Percentiles rank a stretch among this genome's conserved stretches.
These are phyloP conservation scores for Taphrina sp. DNA, from an alignment of 1,139 yeast genomes.

Conservation along the genomic window DNA sequence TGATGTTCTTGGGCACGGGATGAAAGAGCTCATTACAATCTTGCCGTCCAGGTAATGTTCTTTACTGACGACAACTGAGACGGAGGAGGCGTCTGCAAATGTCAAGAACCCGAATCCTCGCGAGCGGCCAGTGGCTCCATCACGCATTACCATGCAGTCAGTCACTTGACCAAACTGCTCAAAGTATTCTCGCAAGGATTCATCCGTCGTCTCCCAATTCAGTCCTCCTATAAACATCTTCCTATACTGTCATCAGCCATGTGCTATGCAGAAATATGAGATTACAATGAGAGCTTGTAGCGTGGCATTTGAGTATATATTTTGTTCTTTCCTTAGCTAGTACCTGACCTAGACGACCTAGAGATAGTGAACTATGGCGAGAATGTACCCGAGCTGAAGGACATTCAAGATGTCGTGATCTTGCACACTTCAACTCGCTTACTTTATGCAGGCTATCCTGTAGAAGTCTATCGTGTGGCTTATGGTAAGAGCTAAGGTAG, in stretches of 20 bases:
- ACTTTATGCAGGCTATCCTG: not conserved
- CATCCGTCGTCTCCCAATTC: constrained; percentile 95
- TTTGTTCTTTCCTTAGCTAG: constrained; percentile 40
- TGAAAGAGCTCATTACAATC: constrained; percentile 46
- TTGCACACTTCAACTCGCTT: not conserved
- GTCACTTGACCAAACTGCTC: constrained; percentile 85
- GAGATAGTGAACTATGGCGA: constrained; percentile 8
- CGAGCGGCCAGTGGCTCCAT: constrained; percentile 81
- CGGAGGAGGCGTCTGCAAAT: constrained; percentile 76
- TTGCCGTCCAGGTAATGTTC: constrained; percentile 94
- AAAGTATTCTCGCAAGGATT: constrained; percentile 68
- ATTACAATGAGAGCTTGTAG: constrained; percentile 39
- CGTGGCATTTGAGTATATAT: constrained; percentile 41
- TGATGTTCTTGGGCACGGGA: not conserved
- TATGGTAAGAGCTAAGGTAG: constrained; percentile 19
- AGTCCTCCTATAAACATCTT: constrained; percentile 98
- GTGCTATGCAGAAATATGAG: too few relatives aligned
- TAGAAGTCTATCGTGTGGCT: constrained; percentile 7
- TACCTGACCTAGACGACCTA: constrained; percentile 25
- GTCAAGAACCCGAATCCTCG: constrained; percentile 97
- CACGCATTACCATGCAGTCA: constrained; percentile 94
- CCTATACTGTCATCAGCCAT: constrained; percentile 53
- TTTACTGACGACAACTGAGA: constrained; percentile 79
- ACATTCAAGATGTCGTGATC: not conserved
- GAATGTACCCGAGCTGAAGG: not conserved